A percentile compares a stretch with the other conserved stretches of the same genome.
Conservation (phyloP, 495 filamentous ascomycete species). For the Hyaloscypha bicolor region DNA sequence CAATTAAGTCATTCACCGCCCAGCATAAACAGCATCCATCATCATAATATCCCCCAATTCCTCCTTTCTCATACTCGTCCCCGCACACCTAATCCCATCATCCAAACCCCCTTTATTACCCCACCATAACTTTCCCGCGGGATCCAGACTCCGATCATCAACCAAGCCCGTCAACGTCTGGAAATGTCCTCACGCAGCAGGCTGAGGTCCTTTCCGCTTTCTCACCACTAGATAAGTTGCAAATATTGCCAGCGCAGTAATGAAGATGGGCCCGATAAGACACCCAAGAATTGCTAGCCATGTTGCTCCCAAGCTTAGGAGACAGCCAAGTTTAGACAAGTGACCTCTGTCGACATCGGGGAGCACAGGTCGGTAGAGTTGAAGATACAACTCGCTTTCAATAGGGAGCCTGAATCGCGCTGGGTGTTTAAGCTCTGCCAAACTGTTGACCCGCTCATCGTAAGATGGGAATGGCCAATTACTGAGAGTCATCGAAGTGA, state of each 20-base stretch:
- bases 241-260: slow-evolving; percentile 31
- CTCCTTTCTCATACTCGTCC: background rate
- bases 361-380: background rate
- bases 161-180: slow-evolving; percentile 47
- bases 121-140: slow-evolving; percentile 16
- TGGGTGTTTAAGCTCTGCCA: background rate
- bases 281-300: background rate
- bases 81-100: slow-evolving; percentile 40
- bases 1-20: background rate
- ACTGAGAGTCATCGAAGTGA: background rate
- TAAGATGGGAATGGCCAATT: background rate
- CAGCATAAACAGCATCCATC: slow-evolving; percentile 9
- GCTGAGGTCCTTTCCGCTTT: slow-evolving; percentile 40
- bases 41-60: slow-evolving; percentile 2
- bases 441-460: background rate
- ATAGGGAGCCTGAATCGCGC: background rate
- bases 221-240: slow-evolving; percentile 37
- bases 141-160: slow-evolving; percentile 40
- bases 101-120: slow-evolving; percentile 3
- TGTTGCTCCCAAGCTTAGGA: background rate
- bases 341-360: background rate
- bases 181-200: slow-evolving; percentile 45
- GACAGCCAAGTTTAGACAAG: background rate
- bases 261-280: background rate
- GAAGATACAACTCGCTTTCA: background rate